A percentile compares a stretch with the other conserved stretches of the same genome.
phyloP scores from a whole-genome alignment of 805 yeast species.

The Hanseniaspora valbyensis region DNA sequence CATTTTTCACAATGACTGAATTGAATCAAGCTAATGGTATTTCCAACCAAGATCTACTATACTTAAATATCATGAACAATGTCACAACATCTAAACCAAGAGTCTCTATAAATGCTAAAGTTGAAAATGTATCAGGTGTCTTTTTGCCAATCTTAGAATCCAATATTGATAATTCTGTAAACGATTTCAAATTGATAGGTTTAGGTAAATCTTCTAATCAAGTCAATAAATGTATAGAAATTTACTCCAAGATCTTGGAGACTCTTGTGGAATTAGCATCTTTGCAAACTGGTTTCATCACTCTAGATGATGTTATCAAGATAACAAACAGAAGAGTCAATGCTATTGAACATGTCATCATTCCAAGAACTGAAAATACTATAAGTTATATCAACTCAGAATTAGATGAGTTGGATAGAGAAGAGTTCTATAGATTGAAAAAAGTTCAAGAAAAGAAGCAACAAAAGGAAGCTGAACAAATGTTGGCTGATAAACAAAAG shows the following conservation, averaged over 20 bases:
- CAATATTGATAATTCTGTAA: conserved; percentile 68
- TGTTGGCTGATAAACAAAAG: conserved; percentile 38
- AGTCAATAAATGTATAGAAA: conserved; percentile 85
- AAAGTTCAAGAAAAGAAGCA: conserved; percentile 94
- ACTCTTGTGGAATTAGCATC: conserved; percentile 92
- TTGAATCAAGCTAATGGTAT: conserved; percentile 90
- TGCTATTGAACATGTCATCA: conserved; percentile 95
- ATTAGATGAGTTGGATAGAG: conserved; percentile 94
- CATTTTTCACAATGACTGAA: conserved; percentile 93
- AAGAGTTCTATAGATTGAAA: conserved; percentile 91
- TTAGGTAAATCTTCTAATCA: conserved; percentile 98
- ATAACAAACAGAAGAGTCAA: conserved; percentile 97
- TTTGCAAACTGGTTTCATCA: conserved; percentile 90
- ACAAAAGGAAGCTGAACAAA: conserved; percentile 51
- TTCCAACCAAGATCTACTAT: conserved; percentile 53
- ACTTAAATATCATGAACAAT: conserved; percentile 90
- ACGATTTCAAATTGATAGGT: conserved; percentile 93
- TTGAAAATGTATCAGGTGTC: conserved; percentile 95
- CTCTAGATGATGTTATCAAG: conserved; percentile 92
- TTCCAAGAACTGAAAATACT: conserved; percentile 95
- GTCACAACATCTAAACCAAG: conserved; percentile 65
- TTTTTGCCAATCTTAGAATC: conserved; percentile 86
- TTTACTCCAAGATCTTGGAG: conserved; percentile 93
- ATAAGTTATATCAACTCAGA: conserved; percentile 86
- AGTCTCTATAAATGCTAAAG: conserved; percentile 80